These are phyloP conservation scores for Pythium dissotocum DNA, from an alignment of 352 stramenopile genomes.

Conservation along the genomic window DNA sequence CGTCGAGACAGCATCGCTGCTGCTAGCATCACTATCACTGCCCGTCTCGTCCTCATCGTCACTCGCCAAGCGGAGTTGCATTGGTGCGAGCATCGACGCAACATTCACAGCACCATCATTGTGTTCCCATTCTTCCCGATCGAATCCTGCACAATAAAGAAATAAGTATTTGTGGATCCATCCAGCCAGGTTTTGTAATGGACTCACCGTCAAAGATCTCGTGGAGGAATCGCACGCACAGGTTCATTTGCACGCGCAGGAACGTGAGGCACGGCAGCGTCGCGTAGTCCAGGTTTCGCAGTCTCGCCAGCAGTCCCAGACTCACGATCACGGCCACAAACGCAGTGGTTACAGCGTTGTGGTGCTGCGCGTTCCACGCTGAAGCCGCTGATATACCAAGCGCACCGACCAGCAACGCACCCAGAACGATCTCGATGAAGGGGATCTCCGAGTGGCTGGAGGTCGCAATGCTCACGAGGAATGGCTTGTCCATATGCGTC, in stretches of 20 bases:
- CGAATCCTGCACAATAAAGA: conserved; percentile 39
- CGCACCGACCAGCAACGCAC: conserved; percentile 23
- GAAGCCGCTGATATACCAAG: background rate
- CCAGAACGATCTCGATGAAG: conserved; percentile 28
- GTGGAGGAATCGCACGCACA: conserved; percentile 44
- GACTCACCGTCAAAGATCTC: conserved; percentile 56
- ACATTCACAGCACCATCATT: conserved; percentile 80
- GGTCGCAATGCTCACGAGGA: conserved; percentile 69
- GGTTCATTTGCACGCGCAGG: conserved; percentile 37
- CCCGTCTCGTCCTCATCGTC: background rate
- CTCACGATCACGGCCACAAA: conserved; percentile 24
- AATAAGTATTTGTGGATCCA: background rate
- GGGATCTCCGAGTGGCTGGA: conserved; percentile 45
- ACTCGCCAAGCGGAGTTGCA: conserved; percentile 8
- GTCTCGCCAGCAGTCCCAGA: conserved; percentile 32
- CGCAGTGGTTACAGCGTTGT: background rate
- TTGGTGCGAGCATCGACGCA: conserved; percentile 50
- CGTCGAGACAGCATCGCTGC: conserved; percentile 16
- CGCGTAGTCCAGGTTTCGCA: conserved; percentile 59
- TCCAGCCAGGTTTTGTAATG: background rate
- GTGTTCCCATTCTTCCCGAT: conserved; percentile 55
- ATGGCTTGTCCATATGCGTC: conserved; percentile 58
- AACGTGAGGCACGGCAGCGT: conserved; percentile 45
- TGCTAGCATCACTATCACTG: conserved; percentile 9
- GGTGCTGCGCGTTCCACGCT: background rate